Conservation (phyloP, 2,329 filamentous ascomycete genomes). For the Leptographium procerum region DNA sequence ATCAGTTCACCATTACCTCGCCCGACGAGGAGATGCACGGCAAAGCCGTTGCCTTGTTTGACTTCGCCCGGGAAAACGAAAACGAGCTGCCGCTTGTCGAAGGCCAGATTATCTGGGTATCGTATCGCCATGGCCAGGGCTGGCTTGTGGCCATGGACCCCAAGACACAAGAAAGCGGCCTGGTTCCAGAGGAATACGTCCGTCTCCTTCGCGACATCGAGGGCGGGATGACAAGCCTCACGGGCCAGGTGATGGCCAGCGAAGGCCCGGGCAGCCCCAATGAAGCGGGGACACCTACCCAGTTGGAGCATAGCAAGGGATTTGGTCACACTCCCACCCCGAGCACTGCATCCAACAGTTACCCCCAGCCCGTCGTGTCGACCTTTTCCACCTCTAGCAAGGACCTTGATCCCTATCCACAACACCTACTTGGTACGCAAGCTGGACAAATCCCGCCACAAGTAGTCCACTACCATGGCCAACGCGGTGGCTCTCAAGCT, state of each 20-base stretch:
- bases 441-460: slow-evolving; percentile 53
- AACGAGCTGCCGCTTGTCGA: slow-evolving; percentile 89
- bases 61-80: slow-evolving; percentile 90
- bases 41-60: slow-evolving; percentile 88
- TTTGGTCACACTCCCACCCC: slow-evolving; percentile 33
- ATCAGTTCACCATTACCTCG: slow-evolving; percentile 88
- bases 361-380: slow-evolving; percentile 56
- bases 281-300: slow-evolving; percentile 49
- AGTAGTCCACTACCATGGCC: slow-evolving; percentile 56
- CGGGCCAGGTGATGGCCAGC: slow-evolving; percentile 34
- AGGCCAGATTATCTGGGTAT: slow-evolving; percentile 93
- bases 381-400: slow-evolving; percentile 61
- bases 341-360: slow-evolving; percentile 44
- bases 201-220: slow-evolving; percentile 86
- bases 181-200: slow-evolving; percentile 95
- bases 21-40: slow-evolving; percentile 97
- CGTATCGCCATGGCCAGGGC: slow-evolving; percentile 89
- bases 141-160: slow-evolving; percentile 97
- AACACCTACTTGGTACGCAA: slow-evolving; percentile 50
- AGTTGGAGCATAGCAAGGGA: slow-evolving; percentile 39
- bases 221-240: slow-evolving; percentile 68
- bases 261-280: slow-evolving; percentile 42
- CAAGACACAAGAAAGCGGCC: slow-evolving; percentile 82
- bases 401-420: slow-evolving; percentile 57
- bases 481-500: slow-evolving; percentile 54